These are phyloP conservation scores for Mrakia blollopis DNA, from an alignment of 768 basidiomycete genomes.

Conservation along the genomic window DNA sequence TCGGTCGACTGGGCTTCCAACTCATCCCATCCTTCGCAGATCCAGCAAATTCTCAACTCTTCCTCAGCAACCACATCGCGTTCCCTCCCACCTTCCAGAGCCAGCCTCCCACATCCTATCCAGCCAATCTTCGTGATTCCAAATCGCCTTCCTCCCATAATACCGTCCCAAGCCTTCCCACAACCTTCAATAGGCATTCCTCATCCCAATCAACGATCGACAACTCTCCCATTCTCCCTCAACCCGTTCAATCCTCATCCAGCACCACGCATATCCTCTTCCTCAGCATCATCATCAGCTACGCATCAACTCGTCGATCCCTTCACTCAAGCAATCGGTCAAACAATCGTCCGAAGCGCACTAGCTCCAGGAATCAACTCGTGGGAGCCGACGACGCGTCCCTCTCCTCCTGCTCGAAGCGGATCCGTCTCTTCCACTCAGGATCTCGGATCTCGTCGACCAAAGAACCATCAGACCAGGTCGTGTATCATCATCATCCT, in stretches of 20 bases:
- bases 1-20: background rate
- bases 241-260: background rate
- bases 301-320: too few relatives aligned
- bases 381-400: background rate
- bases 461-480: background rate
- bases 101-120: background rate
- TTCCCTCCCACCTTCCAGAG: background rate
- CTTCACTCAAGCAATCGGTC: too few relatives aligned
- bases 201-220: background rate
- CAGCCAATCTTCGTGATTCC: background rate
- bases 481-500: too few relatives aligned
- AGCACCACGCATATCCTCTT: too few relatives aligned
- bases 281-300: too few relatives aligned
- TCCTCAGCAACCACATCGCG: background rate
- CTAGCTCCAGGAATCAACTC: background rate
- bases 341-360: too few relatives aligned
- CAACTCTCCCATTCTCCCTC: background rate
- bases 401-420: background rate
- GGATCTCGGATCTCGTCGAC: slow-evolving; percentile 2
- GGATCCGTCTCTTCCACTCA: background rate
- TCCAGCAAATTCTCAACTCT: background rate
- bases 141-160: background rate
- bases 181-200: background rate
- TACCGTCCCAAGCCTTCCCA: background rate
- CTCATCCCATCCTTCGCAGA: background rate